phyloP scores from a whole-genome alignment of 2,329 filamentous ascomycete genomes.

The Ophiobolus disseminans region DNA sequence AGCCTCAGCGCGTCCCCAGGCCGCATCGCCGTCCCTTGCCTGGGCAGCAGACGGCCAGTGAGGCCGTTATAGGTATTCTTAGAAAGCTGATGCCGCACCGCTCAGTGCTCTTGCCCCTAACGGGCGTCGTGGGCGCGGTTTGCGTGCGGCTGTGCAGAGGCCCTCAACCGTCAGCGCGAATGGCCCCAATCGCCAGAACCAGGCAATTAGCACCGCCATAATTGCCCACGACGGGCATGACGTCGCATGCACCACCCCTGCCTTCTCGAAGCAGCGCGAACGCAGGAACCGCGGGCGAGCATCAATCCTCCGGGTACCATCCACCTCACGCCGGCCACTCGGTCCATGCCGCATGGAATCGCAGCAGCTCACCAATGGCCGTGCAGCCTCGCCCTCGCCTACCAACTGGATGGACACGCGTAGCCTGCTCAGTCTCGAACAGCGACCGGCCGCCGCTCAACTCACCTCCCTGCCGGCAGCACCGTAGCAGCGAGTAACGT shows the following conservation, averaged over 20 bases:
- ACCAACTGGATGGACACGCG: too few species aligned
- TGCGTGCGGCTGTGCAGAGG: conserved; percentile 43
- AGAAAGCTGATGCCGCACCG: conserved; percentile 46
- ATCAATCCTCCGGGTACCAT: conserved; percentile 14
- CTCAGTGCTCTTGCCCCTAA: conserved; percentile 31
- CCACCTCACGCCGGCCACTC: not conserved
- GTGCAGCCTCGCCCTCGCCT: too few species aligned
- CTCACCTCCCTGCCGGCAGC: too few species aligned
- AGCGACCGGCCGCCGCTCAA: not conserved
- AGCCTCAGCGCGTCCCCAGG: not conserved
- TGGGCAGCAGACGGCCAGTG: conserved; percentile 20
- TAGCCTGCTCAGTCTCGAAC: not conserved
- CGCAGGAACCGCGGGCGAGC: conserved; percentile 5
- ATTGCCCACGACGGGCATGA: conserved; percentile 17
- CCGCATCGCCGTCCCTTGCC: conserved; percentile 12
- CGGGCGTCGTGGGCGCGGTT: conserved; percentile 25
- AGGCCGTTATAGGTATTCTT: conserved; percentile 40
- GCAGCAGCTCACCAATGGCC: too few species aligned
- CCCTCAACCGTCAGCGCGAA: conserved; percentile 30
- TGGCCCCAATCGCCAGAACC: conserved; percentile 31
- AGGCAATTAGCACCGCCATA: conserved; percentile 30
- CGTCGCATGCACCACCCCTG: conserved; percentile 7
- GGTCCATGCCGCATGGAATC: too few species aligned
- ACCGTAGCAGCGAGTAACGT: too few species aligned
- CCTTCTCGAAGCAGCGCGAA: conserved; percentile 3